These are phyloP conservation scores for Phytopythium helicoides DNA, from an alignment of 352 stramenopile genomes.

Conservation along the genomic window DNA sequence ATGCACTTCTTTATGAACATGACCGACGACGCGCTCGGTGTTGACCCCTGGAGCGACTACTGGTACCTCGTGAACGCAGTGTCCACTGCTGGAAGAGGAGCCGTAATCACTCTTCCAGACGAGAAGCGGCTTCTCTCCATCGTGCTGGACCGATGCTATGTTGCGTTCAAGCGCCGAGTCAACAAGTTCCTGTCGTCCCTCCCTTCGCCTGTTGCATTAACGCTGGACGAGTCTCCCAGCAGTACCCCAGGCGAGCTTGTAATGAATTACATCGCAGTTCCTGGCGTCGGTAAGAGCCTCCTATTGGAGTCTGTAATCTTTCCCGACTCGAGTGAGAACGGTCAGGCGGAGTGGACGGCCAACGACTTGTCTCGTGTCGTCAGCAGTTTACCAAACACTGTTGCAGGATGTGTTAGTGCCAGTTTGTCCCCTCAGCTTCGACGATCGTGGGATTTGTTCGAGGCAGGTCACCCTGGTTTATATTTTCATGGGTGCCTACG, in stretches of 20 bases:
- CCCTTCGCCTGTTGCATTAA: slow-evolving; percentile 21
- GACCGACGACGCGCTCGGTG: slow-evolving; percentile 5
- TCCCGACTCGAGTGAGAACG: slow-evolving; percentile 2
- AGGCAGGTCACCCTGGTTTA: slow-evolving; percentile 29
- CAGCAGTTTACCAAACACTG: slow-evolving; percentile 10
- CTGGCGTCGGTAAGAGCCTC: slow-evolving; percentile 15
- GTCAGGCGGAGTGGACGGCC: slow-evolving; percentile 12
- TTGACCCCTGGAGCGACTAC: neutral
- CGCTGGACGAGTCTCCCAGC: slow-evolving; percentile 10
- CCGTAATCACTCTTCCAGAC: slow-evolving; percentile 1
- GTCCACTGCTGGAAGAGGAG: slow-evolving; percentile 4
- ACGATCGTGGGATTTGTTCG: slow-evolving; percentile 18
- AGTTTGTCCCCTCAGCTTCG: slow-evolving; percentile 14
- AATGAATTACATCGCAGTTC: slow-evolving; percentile 25
- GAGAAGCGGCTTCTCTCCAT: slow-evolving; percentile 25
- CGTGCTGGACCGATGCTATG: slow-evolving; percentile 28
- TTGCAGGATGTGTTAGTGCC: slow-evolving; percentile 28
- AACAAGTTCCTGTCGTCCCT: slow-evolving; percentile 22
- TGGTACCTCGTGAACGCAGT: slow-evolving; percentile 10
- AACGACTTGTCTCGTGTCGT: slow-evolving; percentile 20
- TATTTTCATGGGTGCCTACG: slow-evolving; percentile 38
- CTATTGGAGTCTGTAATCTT: slow-evolving; percentile 28
- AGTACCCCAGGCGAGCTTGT: slow-evolving; percentile 5
- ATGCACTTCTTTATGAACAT: slow-evolving; percentile 36
- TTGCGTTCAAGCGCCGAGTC: slow-evolving; percentile 17